phyloP scores from a whole-genome alignment of 2,329 filamentous ascomycete species.

The Paecilomyces sp. region DNA sequence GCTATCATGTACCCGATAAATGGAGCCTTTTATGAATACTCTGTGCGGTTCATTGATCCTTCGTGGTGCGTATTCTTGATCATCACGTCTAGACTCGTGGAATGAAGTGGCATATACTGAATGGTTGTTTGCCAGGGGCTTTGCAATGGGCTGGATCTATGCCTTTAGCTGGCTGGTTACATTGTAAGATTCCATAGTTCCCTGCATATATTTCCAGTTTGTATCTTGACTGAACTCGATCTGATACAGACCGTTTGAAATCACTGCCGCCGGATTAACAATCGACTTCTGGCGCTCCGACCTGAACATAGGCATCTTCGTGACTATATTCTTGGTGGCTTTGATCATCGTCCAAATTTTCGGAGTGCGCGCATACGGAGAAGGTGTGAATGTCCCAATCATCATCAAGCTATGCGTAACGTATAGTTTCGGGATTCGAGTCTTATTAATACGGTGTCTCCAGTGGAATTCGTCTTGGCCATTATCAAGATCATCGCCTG shows the following conservation, averaged over 20 bases:
- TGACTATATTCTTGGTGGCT: conserved; percentile 48
- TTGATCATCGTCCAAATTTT: conserved; percentile 49
- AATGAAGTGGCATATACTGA: background rate
- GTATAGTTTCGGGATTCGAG: no score
- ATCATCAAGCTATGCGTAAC: no score
- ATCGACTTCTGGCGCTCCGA: conserved; percentile 47
- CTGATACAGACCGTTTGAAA: conserved; percentile 57
- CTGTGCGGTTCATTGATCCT: conserved; percentile 55
- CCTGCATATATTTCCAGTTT: background rate
- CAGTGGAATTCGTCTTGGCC: conserved; percentile 53
- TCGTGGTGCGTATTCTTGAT: conserved; percentile 35
- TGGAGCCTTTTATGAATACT: conserved; percentile 57
- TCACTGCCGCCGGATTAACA: conserved; percentile 52
- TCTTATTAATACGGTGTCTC: no score
- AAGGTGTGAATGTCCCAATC: conserved; percentile 9
- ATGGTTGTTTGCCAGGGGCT: conserved; percentile 25
- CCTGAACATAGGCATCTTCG: conserved; percentile 50
- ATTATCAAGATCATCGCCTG: conserved; percentile 53
- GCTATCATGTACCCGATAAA: conserved; percentile 57
- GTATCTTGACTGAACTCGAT: background rate
- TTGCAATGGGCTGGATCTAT: conserved; percentile 50
- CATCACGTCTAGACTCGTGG: background rate
- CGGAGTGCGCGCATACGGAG: conserved; percentile 45
- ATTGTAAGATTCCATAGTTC: background rate
- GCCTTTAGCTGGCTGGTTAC: conserved; percentile 62